These are phyloP conservation scores for Penicillium silybi DNA, from an alignment of 495 filamentous ascomycete species.

Conservation along the genomic window DNA sequence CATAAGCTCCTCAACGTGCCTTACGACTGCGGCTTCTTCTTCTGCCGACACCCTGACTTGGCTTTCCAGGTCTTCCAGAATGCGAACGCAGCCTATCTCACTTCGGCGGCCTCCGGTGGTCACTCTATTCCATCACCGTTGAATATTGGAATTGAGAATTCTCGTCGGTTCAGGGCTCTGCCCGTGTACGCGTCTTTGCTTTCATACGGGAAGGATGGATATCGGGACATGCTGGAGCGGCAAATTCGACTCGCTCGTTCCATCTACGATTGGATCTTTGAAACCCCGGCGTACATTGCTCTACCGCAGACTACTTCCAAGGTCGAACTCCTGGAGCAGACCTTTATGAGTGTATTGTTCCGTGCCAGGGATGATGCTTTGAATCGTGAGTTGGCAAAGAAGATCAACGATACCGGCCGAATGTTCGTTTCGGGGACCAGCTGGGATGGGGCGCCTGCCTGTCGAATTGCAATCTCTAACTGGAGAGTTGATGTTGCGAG, in stretches of 20 bases:
- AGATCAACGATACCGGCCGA: conserved; percentile 68
- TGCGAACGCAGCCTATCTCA: conserved; percentile 80
- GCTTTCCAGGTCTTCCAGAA: conserved; percentile 70
- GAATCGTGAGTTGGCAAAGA: conserved; percentile 60
- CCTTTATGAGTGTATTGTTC: conserved; percentile 79
- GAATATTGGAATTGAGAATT: conserved; percentile 89
- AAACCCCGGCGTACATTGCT: conserved; percentile 58
- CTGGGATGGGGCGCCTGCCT: conserved; percentile 70
- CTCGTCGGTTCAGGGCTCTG: conserved; percentile 81
- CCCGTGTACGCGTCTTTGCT: conserved; percentile 79
- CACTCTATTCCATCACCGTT: conserved; percentile 69
- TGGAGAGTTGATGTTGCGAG: conserved; percentile 56
- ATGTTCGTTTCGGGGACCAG: conserved; percentile 81
- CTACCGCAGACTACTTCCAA: conserved; percentile 48
- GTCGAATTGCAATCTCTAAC: conserved; percentile 76
- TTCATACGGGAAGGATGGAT: conserved; percentile 70
- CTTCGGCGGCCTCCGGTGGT: conserved; percentile 30
- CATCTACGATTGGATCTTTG: conserved; percentile 59
- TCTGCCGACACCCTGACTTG: conserved; percentile 58
- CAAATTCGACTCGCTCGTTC: conserved; percentile 68
- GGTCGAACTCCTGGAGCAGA: conserved; percentile 38
- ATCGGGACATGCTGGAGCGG: conserved; percentile 64
- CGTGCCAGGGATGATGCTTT: conserved; percentile 63
- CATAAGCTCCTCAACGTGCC: conserved; percentile 96
- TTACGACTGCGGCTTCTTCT: conserved; percentile 90